Percentiles rank a stretch among this genome's conserved stretches.
phyloP scores from a whole-genome alignment of 2,329 filamentous ascomycete genomes.

The Lachnum nothofagi region DNA sequence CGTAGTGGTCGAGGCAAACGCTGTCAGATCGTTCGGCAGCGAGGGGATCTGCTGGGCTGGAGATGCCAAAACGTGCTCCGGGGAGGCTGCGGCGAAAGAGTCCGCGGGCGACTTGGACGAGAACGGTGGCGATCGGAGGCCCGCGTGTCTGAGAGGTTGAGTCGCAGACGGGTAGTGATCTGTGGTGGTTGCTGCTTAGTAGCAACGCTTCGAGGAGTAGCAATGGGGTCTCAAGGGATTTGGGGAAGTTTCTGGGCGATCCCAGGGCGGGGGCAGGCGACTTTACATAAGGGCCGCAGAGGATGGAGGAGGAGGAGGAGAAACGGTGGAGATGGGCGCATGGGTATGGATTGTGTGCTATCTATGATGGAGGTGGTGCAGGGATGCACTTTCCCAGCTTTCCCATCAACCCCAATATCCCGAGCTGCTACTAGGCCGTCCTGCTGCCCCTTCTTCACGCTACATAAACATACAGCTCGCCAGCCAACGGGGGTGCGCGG shows the following conservation, averaged over 20 bases:
- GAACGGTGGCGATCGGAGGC: constrained; percentile 17
- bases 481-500: not conserved
- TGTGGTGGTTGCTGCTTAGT: constrained; percentile 2
- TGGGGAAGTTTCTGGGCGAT: constrained; percentile 26
- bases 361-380: constrained; percentile 18
- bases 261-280: constrained; percentile 15
- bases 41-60: constrained; percentile 17
- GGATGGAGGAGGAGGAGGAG: too few relatives aligned
- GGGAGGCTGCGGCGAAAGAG: not conserved
- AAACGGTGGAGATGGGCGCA: not conserved
- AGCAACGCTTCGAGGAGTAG: not conserved
- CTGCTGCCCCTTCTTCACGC: not conserved
- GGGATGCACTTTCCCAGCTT: constrained; percentile 5
- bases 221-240: constrained; percentile 13
- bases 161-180: not conserved
- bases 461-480: not conserved
- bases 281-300: constrained; percentile 17
- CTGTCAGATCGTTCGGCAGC: constrained; percentile 25
- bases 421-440: not conserved
- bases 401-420: not conserved
- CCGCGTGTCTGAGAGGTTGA: constrained; percentile 10
- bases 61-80: constrained; percentile 1
- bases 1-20: constrained; percentile 11
- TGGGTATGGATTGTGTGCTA: constrained; percentile 11
- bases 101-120: constrained; percentile 4